phyloP scores from a whole-genome alignment of 2,329 filamentous ascomycete genomes.

The Venturia pyrina region DNA sequence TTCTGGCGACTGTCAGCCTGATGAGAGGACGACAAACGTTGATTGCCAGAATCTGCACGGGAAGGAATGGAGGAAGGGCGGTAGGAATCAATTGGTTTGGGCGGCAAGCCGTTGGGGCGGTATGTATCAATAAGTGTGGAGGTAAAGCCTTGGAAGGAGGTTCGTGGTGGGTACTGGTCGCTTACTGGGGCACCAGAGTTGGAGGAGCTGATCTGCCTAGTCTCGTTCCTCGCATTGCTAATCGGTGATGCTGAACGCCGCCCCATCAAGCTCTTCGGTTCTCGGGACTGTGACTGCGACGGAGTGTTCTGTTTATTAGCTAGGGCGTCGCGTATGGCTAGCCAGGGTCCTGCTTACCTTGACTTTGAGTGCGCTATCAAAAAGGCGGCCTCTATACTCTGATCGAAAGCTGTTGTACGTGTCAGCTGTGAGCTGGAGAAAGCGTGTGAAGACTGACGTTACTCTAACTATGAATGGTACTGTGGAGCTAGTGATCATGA shows the following conservation, averaged over 20 bases:
- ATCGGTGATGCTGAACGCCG: neutral
- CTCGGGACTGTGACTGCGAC: neutral
- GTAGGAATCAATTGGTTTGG: neutral
- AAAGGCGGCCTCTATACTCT: constrained; percentile 1
- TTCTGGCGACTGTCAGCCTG: constrained; percentile 4
- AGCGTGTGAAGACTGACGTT: neutral
- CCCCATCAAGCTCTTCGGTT: neutral
- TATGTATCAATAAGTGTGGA: neutral
- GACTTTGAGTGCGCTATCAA: neutral
- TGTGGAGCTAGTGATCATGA: neutral
- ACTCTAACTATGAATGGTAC: neutral
- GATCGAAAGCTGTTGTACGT: neutral
- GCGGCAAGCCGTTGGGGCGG: neutral
- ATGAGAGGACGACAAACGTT: neutral
- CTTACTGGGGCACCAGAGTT: neutral
- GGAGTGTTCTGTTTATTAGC: neutral
- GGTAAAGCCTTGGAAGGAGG: neutral
- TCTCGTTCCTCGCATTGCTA: neutral
- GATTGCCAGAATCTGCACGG: neutral
- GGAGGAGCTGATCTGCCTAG: neutral
- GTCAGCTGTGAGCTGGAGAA: neutral
- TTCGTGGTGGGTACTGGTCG: constrained; percentile 2
- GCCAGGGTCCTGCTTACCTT: neutral
- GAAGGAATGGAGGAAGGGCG: neutral
- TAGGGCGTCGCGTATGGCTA: neutral